Conservation (phyloP, 2,329 filamentous ascomycete genomes). For the Hypomyces rosellus region DNA sequence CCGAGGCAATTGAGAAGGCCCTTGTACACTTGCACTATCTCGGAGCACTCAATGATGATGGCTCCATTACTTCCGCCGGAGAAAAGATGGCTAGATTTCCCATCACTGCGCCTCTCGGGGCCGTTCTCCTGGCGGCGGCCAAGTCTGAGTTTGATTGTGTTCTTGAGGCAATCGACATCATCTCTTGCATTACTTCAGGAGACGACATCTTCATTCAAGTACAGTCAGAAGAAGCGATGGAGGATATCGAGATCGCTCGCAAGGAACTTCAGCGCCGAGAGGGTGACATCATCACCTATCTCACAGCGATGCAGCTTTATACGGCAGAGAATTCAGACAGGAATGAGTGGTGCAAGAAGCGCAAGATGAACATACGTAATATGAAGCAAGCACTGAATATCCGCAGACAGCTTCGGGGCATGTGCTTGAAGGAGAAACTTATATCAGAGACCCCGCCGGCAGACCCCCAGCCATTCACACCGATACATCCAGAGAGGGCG, state of each 20-base stretch:
- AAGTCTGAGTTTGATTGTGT: conserved; percentile 66
- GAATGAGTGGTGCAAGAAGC: conserved; percentile 50
- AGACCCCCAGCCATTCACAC: conserved; percentile 52
- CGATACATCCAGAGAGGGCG: conserved; percentile 47
- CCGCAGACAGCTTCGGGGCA: conserved; percentile 52
- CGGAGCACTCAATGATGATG: conserved; percentile 65
- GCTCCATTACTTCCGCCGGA: conserved; percentile 67
- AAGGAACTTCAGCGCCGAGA: conserved; percentile 55
- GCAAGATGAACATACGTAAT: conserved; percentile 52
- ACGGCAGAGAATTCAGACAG: conserved; percentile 50
- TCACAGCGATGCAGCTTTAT: conserved; percentile 58
- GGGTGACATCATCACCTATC: conserved; percentile 58
- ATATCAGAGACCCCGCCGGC: conserved; percentile 38
- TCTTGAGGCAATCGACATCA: conserved; percentile 78
- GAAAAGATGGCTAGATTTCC: conserved; percentile 76
- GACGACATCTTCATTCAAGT: conserved; percentile 58
- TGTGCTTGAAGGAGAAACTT: conserved; percentile 49
- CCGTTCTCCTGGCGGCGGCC: conserved; percentile 75
- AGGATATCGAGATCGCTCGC: conserved; percentile 47
- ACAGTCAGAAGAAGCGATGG: conserved; percentile 49
- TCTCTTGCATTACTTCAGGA: conserved; percentile 56
- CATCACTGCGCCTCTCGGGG: conserved; percentile 71
- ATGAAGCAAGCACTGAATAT: conserved; percentile 59
- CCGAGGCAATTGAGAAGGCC: conserved; percentile 74
- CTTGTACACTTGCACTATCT: conserved; percentile 74